Evolutionary conservation across 441 rosid species (phyloP), one percentile per base, ranked within the genome.

Genomic region (Syzygium malaccense): DNA sequence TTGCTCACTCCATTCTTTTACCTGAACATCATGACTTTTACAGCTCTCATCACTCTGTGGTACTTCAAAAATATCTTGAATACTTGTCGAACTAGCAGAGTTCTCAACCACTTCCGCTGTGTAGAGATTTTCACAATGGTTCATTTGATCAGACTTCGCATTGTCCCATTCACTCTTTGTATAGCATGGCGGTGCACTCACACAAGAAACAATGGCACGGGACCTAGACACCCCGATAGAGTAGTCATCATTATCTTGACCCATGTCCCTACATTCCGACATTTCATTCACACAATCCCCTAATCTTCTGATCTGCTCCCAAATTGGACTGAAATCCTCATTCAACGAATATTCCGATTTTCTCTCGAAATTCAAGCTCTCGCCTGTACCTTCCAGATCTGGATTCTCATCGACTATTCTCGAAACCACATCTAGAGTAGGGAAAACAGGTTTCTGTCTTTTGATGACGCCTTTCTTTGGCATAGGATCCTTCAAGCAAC

Each of bases 61-160:
- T 87, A 95, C 96, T 93, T 96, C 97, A 49, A 92, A 95, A 37
- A 93, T 86, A 86, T 95, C 98, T 37, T 94, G 95, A 18, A 95
- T 93, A 90, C 87, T 89, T 51, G 95, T 89, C 6, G 91, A 86
- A 85, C 75, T 49, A 30, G 89, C 84, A 86, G 94, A 56, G 87
- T 87, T 87, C 20, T 26, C 57, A 79, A 86, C 85, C 3, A 80
- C 88, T 49, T 90, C 93, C 88, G 78, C 92, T 18, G 80, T 89
- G 60, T 23, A 33, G 53, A 85, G 86, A 66, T 48, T 89, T 51
- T 89, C 93, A 33, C 87, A 79, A 88, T 88, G 91, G 84, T 91
- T 89, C 85, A 93, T 88, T 87, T 92, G 89, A 71, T 92, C 96
- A 90, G 91, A 85, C 25, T 87, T 86, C 32, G 86, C 51, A 25